phyloP scores from a whole-genome alignment of 1,284 basidiomycete species.

The Sphaerobolus stellatus region DNA sequence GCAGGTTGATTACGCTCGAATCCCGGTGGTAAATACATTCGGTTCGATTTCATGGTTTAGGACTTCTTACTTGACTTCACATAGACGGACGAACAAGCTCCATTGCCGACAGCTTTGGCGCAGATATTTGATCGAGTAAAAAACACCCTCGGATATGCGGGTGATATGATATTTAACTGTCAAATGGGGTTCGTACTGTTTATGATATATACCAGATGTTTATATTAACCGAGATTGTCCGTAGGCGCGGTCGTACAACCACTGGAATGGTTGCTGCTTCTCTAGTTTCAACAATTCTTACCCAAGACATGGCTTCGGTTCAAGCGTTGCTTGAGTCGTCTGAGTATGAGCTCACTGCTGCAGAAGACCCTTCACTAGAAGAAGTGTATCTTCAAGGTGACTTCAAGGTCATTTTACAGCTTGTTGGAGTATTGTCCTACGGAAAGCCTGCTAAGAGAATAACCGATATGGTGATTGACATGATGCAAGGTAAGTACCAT shows the following conservation, averaged over 20 bases:
- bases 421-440: conserved; percentile 85
- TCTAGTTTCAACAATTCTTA: conserved; percentile 77
- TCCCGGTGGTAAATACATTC: conserved; percentile 85
- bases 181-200: conserved; percentile 73
- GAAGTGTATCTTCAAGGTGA: conserved; percentile 92
- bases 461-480: conserved; percentile 85
- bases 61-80: conserved; percentile 2
- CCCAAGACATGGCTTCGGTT: conserved; percentile 30
- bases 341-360: conserved; percentile 48
- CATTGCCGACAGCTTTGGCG: conserved; percentile 81
- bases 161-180: conserved; percentile 87
- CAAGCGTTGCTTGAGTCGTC: conserved; percentile 11
- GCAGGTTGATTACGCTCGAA: conserved; percentile 84
- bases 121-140: conserved; percentile 76
- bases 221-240: not conserved
- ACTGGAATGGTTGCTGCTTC: conserved; percentile 93
- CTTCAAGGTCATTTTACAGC: conserved; percentile 94
- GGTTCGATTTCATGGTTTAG: conserved; percentile 16
- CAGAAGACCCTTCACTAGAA: conserved; percentile 80
- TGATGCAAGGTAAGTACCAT: conserved; percentile 56
- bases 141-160: conserved; percentile 57
- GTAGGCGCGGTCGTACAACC: conserved; percentile 60
- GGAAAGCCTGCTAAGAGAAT: conserved; percentile 93
- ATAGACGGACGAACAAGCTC: conserved; percentile 95
- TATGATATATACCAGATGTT: not conserved